Evolutionary conservation across 2,329 filamentous ascomycete genomes (phyloP).

Genomic region (Fusarium haematococcum): DNA sequence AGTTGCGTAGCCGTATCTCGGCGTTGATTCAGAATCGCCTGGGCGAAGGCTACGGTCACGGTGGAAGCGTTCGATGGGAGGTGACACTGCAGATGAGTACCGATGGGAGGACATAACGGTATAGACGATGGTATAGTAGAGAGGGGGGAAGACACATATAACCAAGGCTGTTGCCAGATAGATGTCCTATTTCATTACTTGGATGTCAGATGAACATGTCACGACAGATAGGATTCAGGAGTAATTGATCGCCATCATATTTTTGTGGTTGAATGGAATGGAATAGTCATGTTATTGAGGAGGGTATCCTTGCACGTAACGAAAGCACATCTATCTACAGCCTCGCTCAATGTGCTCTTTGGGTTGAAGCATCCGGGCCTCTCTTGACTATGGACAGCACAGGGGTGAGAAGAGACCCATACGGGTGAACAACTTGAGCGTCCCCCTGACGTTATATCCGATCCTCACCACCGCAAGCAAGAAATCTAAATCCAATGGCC

Average conservation of each 20-base stretch:
- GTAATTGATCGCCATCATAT: background rate
- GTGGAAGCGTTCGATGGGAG: slow-evolving; percentile 88
- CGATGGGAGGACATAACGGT: slow-evolving; percentile 42
- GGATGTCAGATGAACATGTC: background rate
- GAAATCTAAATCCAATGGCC: slow-evolving; percentile 42
- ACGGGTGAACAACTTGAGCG: background rate
- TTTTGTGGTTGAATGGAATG: slow-evolving; percentile 2
- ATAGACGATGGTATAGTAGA: background rate
- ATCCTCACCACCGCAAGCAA: slow-evolving; percentile 14
- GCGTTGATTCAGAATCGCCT: slow-evolving; percentile 86
- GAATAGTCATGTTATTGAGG: slow-evolving; percentile 40
- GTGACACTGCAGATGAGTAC: slow-evolving; percentile 83
- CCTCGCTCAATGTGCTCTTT: slow-evolving; percentile 19
- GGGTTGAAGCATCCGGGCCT: background rate
- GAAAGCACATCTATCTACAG: slow-evolving; percentile 37
- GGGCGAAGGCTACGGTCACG: slow-evolving; percentile 87
- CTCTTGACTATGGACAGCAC: slow-evolving; percentile 1
- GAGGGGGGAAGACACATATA: slow-evolving; percentile 1
- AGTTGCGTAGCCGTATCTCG: slow-evolving; percentile 80
- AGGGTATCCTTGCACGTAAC: slow-evolving; percentile 45
- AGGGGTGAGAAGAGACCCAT: background rate
- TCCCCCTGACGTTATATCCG: slow-evolving; percentile 2
- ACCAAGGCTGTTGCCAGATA: background rate
- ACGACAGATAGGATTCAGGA: background rate
- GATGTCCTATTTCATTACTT: background rate